Conservation (phyloP, 1,284 basidiomycete genomes). For the Rhodotorula sp. region DNA sequence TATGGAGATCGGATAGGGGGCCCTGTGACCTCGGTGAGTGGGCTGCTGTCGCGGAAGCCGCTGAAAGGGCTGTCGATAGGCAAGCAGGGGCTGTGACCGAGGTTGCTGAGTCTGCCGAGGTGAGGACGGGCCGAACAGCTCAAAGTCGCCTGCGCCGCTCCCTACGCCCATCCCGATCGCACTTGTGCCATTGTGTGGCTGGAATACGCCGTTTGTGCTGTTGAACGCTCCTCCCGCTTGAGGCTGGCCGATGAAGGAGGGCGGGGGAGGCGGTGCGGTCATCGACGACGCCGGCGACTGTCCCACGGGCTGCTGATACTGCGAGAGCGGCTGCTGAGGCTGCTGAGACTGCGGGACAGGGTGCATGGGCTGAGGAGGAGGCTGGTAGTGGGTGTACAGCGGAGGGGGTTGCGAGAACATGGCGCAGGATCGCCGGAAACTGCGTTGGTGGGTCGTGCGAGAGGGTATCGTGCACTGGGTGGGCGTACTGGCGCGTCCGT, state of each 20-base stretch:
- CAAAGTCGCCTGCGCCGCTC: conserved; percentile 18
- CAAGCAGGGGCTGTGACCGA: too few species aligned
- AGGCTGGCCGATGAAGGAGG: background rate
- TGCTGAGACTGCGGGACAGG: too few species aligned
- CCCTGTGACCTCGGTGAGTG: too few species aligned
- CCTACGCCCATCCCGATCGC: conserved; percentile 1
- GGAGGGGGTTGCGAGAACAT: too few species aligned
- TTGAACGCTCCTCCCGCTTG: background rate
- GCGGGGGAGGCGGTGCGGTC: background rate
- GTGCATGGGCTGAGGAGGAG: too few species aligned
- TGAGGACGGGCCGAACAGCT: conserved; percentile 20
- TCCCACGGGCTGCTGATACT: conserved; percentile 16
- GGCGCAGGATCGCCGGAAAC: too few species aligned
- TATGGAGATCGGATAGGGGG: conserved; percentile 5
- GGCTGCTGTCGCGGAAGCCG: background rate
- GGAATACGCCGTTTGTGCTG: background rate
- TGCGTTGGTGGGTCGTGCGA: too few species aligned
- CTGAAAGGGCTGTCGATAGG: background rate
- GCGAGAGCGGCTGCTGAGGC: conserved; percentile 13
- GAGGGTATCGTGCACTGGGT: too few species aligned
- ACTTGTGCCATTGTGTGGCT: background rate
- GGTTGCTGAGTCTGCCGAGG: background rate
- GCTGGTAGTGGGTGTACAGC: too few species aligned
- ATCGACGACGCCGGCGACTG: background rate
- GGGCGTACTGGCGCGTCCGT: too few species aligned